Evolutionary conservation across 176 grass and related monocot genomes (phyloP), one percentile per base, ranked within the genome.

Genomic region (Oryza coarctata): DNA sequence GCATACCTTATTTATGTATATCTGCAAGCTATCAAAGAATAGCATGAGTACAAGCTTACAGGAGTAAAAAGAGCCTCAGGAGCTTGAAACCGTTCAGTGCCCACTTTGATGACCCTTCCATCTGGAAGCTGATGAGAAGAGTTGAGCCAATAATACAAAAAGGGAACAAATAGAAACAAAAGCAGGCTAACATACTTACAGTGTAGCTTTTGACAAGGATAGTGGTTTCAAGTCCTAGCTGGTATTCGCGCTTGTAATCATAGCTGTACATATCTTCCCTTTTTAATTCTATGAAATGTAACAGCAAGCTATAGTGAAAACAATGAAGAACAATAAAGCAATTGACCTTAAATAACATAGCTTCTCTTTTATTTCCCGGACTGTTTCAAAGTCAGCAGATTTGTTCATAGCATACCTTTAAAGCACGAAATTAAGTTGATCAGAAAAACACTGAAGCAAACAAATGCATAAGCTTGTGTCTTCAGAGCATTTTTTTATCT

Each of bases 41-140:
- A 61, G n/a, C 61, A 70, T 31, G 57, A 28, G 33, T 70, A 77
- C n/a, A 86, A 31, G 77, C 84, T 86, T 91, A 98, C 89, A 50
- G 96, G 96, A 84, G 92, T 93, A 80, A 98, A 98, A 85, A 98
- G 92, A 74, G 96, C 96, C 83, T 98, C 92, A 9, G 92, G 90
- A 45, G 96, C 96, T 84, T 98, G 96, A 85, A 98, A 98, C 26
- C 93, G 70, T 76, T 98, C 96, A 30, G 92, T 98, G 28, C 96
- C 92, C n/a, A 98, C 90, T 90, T 95, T 98, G 88, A 98, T 98
- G 77, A 98, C 93, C 87, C 96, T 91, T 86, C 92, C 93, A 93
- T 98, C 96, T 90, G 96, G 96, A 86, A 98, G 90, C 93, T 98
- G 85, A 90, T 87, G 63, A 93, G 64, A 86, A 63, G 12, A 82